phyloP scores from a whole-genome alignment of 2,329 filamentous ascomycete genomes.

The Ampelomyces quisqualis region DNA sequence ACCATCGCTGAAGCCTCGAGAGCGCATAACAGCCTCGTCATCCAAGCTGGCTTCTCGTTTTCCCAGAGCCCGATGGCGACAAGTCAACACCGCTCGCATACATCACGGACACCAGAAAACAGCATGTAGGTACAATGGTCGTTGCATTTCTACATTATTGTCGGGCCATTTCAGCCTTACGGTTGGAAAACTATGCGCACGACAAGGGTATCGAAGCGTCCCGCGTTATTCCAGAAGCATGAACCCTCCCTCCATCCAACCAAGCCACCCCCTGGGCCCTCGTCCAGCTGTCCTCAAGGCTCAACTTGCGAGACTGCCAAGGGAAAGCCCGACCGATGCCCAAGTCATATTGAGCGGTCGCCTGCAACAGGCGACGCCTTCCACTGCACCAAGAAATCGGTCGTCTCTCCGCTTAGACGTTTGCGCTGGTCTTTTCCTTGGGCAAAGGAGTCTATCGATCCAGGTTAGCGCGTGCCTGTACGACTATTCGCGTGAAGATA shows the following conservation, averaged over 20 bases:
- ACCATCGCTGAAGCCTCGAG: slow-evolving; percentile 1
- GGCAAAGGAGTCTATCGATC: slow-evolving; percentile 52
- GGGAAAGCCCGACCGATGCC: too few species aligned
- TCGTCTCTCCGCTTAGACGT: too few species aligned
- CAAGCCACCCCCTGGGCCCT: too few species aligned
- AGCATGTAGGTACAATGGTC: neutral
- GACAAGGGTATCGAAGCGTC: slow-evolving; percentile 14
- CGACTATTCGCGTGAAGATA: neutral
- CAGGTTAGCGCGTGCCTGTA: neutral
- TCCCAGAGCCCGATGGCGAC: too few species aligned
- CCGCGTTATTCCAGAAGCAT: slow-evolving; percentile 24
- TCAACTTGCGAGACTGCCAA: too few species aligned
- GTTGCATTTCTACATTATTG: slow-evolving; percentile 11
- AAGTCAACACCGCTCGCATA: too few species aligned
- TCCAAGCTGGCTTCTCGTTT: neutral
- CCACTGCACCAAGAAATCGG: too few species aligned
- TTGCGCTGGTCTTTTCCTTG: slow-evolving; percentile 59
- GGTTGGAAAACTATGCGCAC: slow-evolving; percentile 5
- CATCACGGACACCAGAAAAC: neutral
- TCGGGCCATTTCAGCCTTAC: slow-evolving; percentile 25
- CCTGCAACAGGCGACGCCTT: too few species aligned
- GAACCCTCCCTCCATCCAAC: too few species aligned
- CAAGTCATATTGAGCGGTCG: too few species aligned
- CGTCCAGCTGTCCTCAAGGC: too few species aligned
- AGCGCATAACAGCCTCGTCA: slow-evolving; percentile 5